These are phyloP conservation scores for Ogataea nitratoaversa DNA, from an alignment of 805 yeast species.

Conservation along the genomic window DNA sequence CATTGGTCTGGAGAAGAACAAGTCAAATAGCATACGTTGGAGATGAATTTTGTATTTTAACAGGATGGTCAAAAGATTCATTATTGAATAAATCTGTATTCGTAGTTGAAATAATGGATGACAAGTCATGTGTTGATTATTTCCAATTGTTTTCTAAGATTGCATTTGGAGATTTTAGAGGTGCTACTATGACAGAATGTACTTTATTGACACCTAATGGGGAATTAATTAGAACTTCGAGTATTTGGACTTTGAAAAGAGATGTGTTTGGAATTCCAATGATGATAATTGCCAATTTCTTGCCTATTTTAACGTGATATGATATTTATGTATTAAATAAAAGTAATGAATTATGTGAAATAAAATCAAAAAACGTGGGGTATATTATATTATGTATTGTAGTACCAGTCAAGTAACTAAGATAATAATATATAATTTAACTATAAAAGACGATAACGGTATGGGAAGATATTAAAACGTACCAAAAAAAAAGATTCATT, in stretches of 20 bases:
- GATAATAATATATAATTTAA: no score
- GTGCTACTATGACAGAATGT: constrained; percentile 86
- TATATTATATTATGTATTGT: not conserved
- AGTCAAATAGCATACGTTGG: constrained; percentile 95
- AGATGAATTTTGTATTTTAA: constrained; percentile 84
- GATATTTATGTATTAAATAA: no score
- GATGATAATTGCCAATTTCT: constrained; percentile 92
- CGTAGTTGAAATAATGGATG: constrained; percentile 82
- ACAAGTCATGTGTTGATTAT: constrained; percentile 79
- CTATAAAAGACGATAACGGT: no score
- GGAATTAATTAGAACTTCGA: constrained; percentile 63
- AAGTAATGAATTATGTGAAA: no score
- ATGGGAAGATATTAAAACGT: no score
- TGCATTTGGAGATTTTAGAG: constrained; percentile 87
- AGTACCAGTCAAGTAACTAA: not conserved
- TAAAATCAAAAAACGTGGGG: no score
- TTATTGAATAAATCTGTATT: constrained; percentile 65
- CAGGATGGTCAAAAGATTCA: constrained; percentile 83
- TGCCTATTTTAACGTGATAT: constrained; percentile 57
- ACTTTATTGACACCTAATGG: constrained; percentile 59
- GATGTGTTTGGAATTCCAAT: constrained; percentile 96
- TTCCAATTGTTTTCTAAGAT: constrained; percentile 79
- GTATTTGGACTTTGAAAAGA: constrained; percentile 89
- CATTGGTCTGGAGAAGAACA: constrained; percentile 92
- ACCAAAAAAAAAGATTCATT: constrained; percentile 36